Conservation (phyloP, 2,329 filamentous ascomycete species). For the Verticillium longisporum region DNA sequence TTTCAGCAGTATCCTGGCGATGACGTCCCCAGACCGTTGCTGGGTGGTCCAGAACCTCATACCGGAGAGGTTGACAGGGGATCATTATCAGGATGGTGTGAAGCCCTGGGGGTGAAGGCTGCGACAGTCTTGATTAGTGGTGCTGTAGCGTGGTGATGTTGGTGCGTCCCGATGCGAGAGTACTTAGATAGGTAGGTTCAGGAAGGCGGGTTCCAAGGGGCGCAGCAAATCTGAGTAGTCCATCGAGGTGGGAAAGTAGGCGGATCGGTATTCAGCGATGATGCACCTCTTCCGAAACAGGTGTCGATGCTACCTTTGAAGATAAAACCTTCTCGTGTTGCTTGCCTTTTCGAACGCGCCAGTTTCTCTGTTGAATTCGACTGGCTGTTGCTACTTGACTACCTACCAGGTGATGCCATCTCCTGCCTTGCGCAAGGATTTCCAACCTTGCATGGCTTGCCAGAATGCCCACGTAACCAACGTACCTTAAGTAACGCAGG, state of each 20-base stretch:
- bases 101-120: background rate
- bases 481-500: no score
- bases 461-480: no score
- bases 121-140: background rate
- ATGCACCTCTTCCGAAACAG: background rate
- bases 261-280: background rate
- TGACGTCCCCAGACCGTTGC: background rate
- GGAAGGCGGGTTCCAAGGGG: background rate
- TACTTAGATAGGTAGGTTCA: background rate
- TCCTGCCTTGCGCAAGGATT: no score
- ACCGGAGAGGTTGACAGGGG: background rate
- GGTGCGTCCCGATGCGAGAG: background rate
- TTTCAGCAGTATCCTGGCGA: background rate
- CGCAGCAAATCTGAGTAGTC: background rate
- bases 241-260: background rate
- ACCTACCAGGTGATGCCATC: no score
- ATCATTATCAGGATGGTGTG: background rate
- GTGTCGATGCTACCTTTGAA: no score
- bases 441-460: no score
- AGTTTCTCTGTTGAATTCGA: no score
- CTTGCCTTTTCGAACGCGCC: no score
- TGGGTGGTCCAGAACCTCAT: background rate
- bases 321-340: no score
- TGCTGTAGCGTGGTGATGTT: background rate
- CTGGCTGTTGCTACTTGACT: no score